Base-by-base conservation (phyloP, 163 green algal genomes). In the Coccomyxa subellipsoidea region DNA sequence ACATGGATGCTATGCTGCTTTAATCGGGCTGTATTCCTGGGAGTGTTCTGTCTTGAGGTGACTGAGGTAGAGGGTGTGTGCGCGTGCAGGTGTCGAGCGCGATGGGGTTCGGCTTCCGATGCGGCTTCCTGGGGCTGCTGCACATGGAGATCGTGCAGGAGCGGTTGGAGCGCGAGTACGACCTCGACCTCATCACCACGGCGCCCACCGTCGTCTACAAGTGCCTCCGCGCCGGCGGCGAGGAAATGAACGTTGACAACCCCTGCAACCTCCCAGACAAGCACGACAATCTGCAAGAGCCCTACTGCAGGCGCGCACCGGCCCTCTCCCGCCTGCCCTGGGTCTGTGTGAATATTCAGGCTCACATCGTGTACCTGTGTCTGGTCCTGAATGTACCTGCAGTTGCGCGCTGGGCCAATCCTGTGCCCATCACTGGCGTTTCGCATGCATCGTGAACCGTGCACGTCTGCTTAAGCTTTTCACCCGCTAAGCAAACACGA, bases 111-210 rank as follows among this genome's bases (percentile, higher is more conserved):
- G 96, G 96, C 38, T 99, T 99, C 89, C 89, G 96, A 3, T 98
- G 95, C 85, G 96, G 96, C 81, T 99, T 98, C 90, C 91, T 99
- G 76, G 95, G 96, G 0, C 88, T 99, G 85, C 90, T 99, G 76
- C 96, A 99, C 89, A 98, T 98, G 95, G 96, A 99, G 85, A 97
- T 99, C 80, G 94, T 98, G 69, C 95, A 98, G 90, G 95, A 97
- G 80, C 86, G 89, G 12, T 75, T 96, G 80, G 93, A 97, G 90
- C 88, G 93, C 29, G 93, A 97, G 86, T 96, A 95, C 76, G 80
- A 93, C 84, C 82, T 97, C 54, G 93, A 95, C 77, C 86, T 97
- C 34, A 96, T 97, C 87, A 95, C 91, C 76, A 97, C 93, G 0
- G 92, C 93, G 8, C 93, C 93, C 69, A 92, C 89, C 4, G 93